phyloP scores from a whole-genome alignment of 306 rosid species.

The Prunus kanzakura region DNA sequence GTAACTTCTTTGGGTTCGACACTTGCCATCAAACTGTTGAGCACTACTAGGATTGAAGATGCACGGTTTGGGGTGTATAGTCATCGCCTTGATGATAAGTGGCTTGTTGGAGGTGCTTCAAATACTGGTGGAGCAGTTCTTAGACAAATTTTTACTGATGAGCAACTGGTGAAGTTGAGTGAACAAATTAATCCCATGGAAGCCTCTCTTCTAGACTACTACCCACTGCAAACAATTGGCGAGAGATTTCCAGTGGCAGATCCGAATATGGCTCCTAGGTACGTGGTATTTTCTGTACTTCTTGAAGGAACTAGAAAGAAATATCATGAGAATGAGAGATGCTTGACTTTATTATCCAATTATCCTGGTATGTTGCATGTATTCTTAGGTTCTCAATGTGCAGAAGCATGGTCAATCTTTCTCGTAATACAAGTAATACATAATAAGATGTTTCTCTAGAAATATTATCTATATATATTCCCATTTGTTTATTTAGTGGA shows the following conservation, averaged over 20 bases:
- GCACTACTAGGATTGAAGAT: constrained; percentile 79
- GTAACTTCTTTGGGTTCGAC: constrained; percentile 97
- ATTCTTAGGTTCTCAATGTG: not conserved
- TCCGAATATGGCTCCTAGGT: constrained; percentile 80
- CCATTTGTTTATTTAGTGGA: not conserved
- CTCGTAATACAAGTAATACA: not conserved
- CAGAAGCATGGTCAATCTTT: not conserved
- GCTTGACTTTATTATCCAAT: not conserved
- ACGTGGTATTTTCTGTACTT: constrained; percentile 16
- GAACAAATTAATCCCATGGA: constrained; percentile 66
- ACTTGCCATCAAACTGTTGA: constrained; percentile 82
- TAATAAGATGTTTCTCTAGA: not conserved
- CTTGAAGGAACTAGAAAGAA: not conserved
- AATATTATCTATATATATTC: too few relatives aligned
- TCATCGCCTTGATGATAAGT: constrained; percentile 94
- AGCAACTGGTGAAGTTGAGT: constrained; percentile 63
- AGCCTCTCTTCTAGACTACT: constrained; percentile 66
- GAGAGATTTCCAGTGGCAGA: constrained; percentile 90
- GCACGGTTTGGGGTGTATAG: constrained; percentile 93
- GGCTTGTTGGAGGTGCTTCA: constrained; percentile 99
- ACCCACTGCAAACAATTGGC: constrained; percentile 73
- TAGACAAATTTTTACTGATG: constrained; percentile 71
- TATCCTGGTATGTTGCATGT: not conserved
- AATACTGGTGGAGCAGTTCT: constrained; percentile 92
- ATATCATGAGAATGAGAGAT: not conserved